Evolutionary conservation across 208 protist species (phyloP).

Genomic region (Crithidia sp.): DNA sequence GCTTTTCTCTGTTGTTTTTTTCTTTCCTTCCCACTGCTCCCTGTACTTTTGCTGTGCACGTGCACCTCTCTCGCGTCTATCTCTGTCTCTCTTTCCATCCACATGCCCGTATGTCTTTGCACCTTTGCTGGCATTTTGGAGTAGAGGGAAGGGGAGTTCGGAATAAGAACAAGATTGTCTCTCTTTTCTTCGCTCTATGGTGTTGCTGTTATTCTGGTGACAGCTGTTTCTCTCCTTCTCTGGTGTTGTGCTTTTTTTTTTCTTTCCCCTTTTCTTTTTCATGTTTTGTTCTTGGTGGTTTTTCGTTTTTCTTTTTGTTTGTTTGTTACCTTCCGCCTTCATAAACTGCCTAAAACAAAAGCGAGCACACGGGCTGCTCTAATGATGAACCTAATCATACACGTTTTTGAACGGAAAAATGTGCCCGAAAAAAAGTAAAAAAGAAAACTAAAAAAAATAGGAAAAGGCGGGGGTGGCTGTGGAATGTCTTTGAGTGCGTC

Average conservation of each 20-base stretch:
- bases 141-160: no score
- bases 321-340: no score
- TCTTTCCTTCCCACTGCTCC: neutral
- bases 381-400: conserved; percentile 3
- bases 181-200: neutral
- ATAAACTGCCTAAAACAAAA: no score
- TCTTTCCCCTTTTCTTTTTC: conserved; percentile 11
- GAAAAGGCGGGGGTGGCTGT: neutral
- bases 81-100: conserved; percentile 5
- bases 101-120: no score
- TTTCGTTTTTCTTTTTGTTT: no score
- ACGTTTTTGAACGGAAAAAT: neutral
- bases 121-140: no score
- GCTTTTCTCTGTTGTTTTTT: conserved; percentile 1
- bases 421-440: neutral
- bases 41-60: conserved; percentile 1
- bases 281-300: no score
- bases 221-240: neutral
- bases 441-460: neutral
- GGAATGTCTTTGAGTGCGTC: no score
- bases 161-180: no score
- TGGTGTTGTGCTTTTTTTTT: neutral
- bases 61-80: neutral
- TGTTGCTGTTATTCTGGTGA: conserved; percentile 1
- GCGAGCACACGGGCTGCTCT: neutral